Evolutionary conservation across 352 stramenopile species (phyloP), one percentile per base, ranked within the genome.

Genomic region (Aphanomyces euteiches): DNA sequence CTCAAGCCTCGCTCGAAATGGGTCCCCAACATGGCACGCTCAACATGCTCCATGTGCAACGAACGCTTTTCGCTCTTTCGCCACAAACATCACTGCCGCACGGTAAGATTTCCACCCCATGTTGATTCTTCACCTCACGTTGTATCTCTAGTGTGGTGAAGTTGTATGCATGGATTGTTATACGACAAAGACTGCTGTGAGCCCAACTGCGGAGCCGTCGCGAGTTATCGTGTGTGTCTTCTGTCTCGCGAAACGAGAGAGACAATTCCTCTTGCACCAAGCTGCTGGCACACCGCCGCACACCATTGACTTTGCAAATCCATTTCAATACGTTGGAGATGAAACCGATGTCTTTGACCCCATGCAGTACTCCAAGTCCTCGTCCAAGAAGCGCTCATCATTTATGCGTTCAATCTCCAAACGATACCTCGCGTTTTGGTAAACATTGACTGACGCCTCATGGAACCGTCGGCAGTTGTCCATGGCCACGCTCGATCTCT

Each of bases 71-170:
- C 36, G 15, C 47, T 70, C 40, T 70, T 70, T 34, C 64, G 64
- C 12, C 64, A 70, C 40, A 60, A 61, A 36, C 64, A 70, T 12
- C 53, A 70, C 34, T 70, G 64, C 54, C 64, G 64, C 37, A 56
- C 53, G 45, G 64, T 61, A 70, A n/a, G 64, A 5, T 15, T 48
- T 53, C 54, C 19, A 39, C 10, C 2, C 15, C 54, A 7, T 13
- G 19, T 61, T 4, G 10, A 15, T 37, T 19, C 36, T 17, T n/a
- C 21, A n/a, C n/a, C 36, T 61, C 12, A 61, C 54, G 6, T 41
- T 50, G 43, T 50, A n/a, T n/a, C n/a, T 17, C 28, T 37, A 61
- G 54, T 61, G 54, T 17, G 54, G 54, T n/a, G 54, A 61, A 19
- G 54, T 61, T 39, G 54, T 61, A 6, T 61, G 54, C 54, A 40